Evolutionary conservation across 495 filamentous ascomycete species (phyloP), one percentile per base, ranked within the genome.

Genomic region (Penicillium egyptiacum): DNA sequence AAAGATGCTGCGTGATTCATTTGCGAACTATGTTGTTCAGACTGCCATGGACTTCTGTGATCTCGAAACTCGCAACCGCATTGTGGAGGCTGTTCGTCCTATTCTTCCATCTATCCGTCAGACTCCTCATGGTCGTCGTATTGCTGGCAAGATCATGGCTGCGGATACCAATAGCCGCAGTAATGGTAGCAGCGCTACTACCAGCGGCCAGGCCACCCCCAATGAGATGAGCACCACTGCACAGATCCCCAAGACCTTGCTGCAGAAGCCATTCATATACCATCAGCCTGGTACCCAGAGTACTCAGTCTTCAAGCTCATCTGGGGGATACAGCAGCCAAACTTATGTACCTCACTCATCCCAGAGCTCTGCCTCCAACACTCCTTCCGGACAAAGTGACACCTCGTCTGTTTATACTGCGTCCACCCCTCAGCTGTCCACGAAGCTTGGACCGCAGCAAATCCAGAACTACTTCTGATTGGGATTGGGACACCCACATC

Each of bases 11-110:
- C 88, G 90, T 26, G 95, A 98, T 69, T 88, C 86, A 0, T 98
- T 88, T 68, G 94, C 89, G 60, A 98, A 98, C 73, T 98, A 98
- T 68, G 94, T 98, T 58, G 87, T 98, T 37, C 94, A 98, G 80
- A 98, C 94, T 33, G 94, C 94, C 43, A 79, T 96, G 60, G 92
- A 97, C 58, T 91, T 90, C 62, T 83, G 89, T 8, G 89, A 92
- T 47, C 70, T 79, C 0, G 78, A 83, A 9, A 87, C 83, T 59
- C 90, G 91, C 71, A 75, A 76, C 54, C 80, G 81, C 25, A 81
- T 98, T 20, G 83, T 95, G 37, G 90, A 97, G 35, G 79, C 79
- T 30, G 88, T 98, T 58, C 90, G 91, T 23, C 93, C 92, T 1
- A 81, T 90, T 54, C 78, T 98, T 22, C 88, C 90, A 7, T 75